Conservation (phyloP, 257 asterid genomes). For the Solanum bukasovii region DNA sequence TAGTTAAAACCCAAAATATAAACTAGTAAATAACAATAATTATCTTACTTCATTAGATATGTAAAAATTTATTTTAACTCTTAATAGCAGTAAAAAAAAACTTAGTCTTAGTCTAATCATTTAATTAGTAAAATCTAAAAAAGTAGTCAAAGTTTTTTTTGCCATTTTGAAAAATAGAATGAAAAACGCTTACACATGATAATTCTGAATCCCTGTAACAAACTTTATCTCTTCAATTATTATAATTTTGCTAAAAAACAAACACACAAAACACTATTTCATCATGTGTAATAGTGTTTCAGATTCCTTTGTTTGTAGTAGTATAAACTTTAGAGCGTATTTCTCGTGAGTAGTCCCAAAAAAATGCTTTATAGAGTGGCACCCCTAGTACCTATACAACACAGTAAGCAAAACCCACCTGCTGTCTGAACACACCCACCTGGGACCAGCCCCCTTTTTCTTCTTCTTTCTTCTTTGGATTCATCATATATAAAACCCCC, state of each 20-base stretch:
- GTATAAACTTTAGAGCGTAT: slow-evolving; percentile 20
- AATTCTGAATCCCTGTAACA: background rate
- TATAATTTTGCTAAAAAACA: background rate
- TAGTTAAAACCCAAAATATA: background rate
- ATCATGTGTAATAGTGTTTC: too few relatives aligned
- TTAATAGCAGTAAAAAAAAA: background rate
- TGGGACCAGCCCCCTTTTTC: slow-evolving; percentile 5
- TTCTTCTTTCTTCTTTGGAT: background rate
- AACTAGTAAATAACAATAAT: background rate
- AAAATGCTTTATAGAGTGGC: slow-evolving; percentile 20
- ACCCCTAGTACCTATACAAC: background rate
- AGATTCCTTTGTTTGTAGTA: slow-evolving; percentile 20
- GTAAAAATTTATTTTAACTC: background rate
- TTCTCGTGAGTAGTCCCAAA: slow-evolving; percentile 42
- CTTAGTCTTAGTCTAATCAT: background rate
- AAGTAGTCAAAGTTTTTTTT: background rate
- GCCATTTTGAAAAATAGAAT: background rate
- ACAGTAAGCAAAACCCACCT: slow-evolving; percentile 1
- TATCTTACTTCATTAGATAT: background rate
- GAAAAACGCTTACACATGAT: background rate
- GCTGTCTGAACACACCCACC: slow-evolving; percentile 4
- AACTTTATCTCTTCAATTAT: background rate
- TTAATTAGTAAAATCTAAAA: background rate
- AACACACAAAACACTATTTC: background rate
- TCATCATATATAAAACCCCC: background rate